A percentile compares a stretch with the other conserved stretches of the same genome.
These are phyloP conservation scores for Aspergillus puulaauensis DNA, from an alignment of 2,329 filamentous ascomycete genomes.

Conservation along the genomic window DNA sequence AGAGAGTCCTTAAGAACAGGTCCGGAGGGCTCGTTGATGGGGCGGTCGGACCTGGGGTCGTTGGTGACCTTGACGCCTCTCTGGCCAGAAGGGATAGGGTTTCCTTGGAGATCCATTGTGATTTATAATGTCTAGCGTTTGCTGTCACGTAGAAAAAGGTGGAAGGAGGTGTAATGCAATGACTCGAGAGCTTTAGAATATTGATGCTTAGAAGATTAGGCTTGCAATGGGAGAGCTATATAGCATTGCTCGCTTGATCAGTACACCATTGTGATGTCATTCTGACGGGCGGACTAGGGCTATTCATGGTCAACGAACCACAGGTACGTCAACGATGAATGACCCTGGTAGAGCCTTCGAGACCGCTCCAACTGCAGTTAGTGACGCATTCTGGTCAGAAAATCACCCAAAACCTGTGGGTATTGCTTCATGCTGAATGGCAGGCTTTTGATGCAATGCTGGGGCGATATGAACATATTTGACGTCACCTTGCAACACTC, in stretches of 20 bases:
- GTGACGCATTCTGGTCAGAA: neutral
- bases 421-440: neutral
- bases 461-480: neutral
- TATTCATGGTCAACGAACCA: neutral
- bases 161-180: neutral
- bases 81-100: constrained; percentile 30
- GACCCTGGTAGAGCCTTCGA: neutral
- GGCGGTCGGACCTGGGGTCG: constrained; percentile 49
- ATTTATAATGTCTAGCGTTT: constrained; percentile 4
- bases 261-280: constrained; percentile 12
- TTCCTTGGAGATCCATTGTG: constrained; percentile 44
- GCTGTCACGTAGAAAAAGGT: neutral
- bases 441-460: constrained; percentile 6
- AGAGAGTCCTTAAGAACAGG: constrained; percentile 68
- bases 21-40: constrained; percentile 64
- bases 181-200: neutral
- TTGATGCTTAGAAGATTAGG: neutral
- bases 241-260: constrained; percentile 3
- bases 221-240: constrained; percentile 3
- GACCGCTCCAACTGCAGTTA: neutral
- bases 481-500: constrained; percentile 1
- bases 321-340: constrained; percentile 13
- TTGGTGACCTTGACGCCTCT: constrained; percentile 45
- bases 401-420: neutral
- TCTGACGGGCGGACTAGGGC: constrained; percentile 7